Evolutionary conservation across 495 filamentous ascomycete species (phyloP), one percentile per base, ranked within the genome.

Genomic region (Delitschia confertaspora): DNA sequence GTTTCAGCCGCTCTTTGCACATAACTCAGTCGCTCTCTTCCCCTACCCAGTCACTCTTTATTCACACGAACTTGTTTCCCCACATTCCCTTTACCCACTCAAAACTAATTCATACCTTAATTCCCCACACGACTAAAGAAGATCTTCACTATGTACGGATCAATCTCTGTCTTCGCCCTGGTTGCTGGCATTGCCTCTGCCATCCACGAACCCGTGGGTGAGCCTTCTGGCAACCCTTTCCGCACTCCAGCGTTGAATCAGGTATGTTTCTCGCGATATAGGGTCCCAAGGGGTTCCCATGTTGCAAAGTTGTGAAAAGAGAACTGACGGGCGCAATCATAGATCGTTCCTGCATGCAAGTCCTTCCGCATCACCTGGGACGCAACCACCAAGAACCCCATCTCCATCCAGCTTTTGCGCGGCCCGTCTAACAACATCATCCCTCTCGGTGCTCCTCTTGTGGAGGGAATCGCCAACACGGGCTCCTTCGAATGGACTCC

Each of bases 321-420:
- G 6, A 11, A n/a, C 41, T 46, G 16, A 51, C 31, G n/a, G n/a
- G n/a, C n/a, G n/a, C 3, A 1, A 6, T 10, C 9, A 17, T 33
- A 56, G 53, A 42, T 53, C 38, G 76, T 82, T 21, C 67, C 72
- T 3, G 75, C 58, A 48, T 75, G 76, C 55, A 53, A 65, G 51
- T 56, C 69, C 32, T 83, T 64, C 69, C 66, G 63, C 46, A 75
- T 84, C 68, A 80, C 69, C 34, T 84, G 80, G 80, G 53, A 57
- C n/a, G 65, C 45, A 9, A 53, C 42, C 69, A 72, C 72, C 24
- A 63, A 58, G 24, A 41, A 57, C 11, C 65, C 62, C 13, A 61
- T 84, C 47, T 75, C 79, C 4, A 59, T 85, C 34, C 61, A 80
- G 32, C 75, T 85, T 42, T 71, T 83, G 35, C 68, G 68, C 37